phyloP scores from a whole-genome alignment of 2,329 filamentous ascomycete genomes.

The Pseudogymnoascus sp. region DNA sequence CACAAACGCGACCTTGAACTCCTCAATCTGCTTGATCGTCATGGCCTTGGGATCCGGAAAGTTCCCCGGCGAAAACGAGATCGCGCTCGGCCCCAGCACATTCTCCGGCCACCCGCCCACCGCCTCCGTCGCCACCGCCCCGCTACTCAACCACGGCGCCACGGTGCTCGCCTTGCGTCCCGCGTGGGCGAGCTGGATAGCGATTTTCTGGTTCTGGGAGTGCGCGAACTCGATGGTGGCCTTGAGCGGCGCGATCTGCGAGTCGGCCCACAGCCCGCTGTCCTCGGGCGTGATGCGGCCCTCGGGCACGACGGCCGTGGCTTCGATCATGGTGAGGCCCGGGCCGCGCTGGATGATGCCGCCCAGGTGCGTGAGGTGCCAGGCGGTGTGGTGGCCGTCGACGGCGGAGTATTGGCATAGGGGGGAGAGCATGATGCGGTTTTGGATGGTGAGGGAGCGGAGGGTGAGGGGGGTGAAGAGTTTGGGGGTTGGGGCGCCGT shows the following conservation, averaged over 20 bases:
- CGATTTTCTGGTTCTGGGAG: slow-evolving; percentile 66
- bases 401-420: slow-evolving; percentile 60
- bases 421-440: slow-evolving; percentile 56
- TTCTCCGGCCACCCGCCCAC: slow-evolving; percentile 50
- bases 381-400: slow-evolving; percentile 68
- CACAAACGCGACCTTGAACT: slow-evolving; percentile 54
- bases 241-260: slow-evolving; percentile 64
- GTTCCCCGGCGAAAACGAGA: slow-evolving; percentile 43
- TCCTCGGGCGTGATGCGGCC: slow-evolving; percentile 80
- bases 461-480: slow-evolving; percentile 35
- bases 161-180: slow-evolving; percentile 59
- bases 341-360: slow-evolving; percentile 70
- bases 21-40: slow-evolving; percentile 58
- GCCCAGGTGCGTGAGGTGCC: slow-evolving; percentile 75
- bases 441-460: slow-evolving; percentile 50
- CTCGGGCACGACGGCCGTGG: slow-evolving; percentile 64
- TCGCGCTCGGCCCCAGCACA: slow-evolving; percentile 42
- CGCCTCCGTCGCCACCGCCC: slow-evolving; percentile 42
- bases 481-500: slow-evolving; percentile 42
- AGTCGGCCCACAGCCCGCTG: slow-evolving; percentile 74
- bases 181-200: slow-evolving; percentile 74
- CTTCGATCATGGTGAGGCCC: slow-evolving; percentile 67
- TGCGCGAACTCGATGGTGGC: slow-evolving; percentile 71
- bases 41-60: slow-evolving; percentile 57
- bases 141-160: slow-evolving; percentile 53